These are phyloP conservation scores for Fusarium sp. DNA, from an alignment of 2,329 filamentous ascomycete genomes.

Conservation along the genomic window DNA sequence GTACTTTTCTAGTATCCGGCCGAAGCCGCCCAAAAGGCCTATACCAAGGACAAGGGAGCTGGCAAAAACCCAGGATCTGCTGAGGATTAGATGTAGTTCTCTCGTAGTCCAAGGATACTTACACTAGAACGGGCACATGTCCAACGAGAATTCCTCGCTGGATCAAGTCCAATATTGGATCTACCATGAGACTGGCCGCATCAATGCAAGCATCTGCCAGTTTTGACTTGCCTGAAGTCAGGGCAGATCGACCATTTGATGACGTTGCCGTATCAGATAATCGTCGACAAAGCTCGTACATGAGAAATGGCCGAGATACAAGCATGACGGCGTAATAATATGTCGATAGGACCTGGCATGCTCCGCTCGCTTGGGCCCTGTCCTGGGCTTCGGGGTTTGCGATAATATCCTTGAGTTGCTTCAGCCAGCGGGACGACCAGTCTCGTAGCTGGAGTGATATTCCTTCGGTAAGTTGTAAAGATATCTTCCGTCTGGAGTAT, in stretches of 20 bases:
- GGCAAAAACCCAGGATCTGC: no score
- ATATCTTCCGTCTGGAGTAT: constrained; percentile 66
- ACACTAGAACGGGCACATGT: constrained; percentile 64
- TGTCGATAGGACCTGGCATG: constrained; percentile 63
- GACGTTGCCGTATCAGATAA: constrained; percentile 51
- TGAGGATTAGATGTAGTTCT: no score
- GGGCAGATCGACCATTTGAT: constrained; percentile 25
- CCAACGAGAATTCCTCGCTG: constrained; percentile 56
- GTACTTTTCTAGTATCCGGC: constrained; percentile 64
- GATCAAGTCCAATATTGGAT: constrained; percentile 59
- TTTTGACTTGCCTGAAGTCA: constrained; percentile 59
- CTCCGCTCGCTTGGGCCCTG: constrained; percentile 55
- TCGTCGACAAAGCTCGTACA: constrained; percentile 65
- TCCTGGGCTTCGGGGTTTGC: constrained; percentile 28
- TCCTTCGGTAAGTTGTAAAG: constrained; percentile 64
- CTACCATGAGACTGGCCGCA: constrained; percentile 65
- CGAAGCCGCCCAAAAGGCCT: constrained; percentile 64
- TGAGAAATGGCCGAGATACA: constrained; percentile 66
- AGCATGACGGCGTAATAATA: constrained; percentile 71
- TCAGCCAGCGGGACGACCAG: constrained; percentile 64
- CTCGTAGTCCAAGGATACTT: constrained; percentile 42
- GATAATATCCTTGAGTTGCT: constrained; percentile 56
- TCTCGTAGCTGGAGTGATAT: constrained; percentile 65
- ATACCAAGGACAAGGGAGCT: constrained; percentile 64
- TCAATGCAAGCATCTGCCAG: constrained; percentile 68